Percentiles rank a stretch among this genome's conserved stretches.
phyloP scores from a whole-genome alignment of 148 eudicot species.

The Chenopodium album region DNA sequence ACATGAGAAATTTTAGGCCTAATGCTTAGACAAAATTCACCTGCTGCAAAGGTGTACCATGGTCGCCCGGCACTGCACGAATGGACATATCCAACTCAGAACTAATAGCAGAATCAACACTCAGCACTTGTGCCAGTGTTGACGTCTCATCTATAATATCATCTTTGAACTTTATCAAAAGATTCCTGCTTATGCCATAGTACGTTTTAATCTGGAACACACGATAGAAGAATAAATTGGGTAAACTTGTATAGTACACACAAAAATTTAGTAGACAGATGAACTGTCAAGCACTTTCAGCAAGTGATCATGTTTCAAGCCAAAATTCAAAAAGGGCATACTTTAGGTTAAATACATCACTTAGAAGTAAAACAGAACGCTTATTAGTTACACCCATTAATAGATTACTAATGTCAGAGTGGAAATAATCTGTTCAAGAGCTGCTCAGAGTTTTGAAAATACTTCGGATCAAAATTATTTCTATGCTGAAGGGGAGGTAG shows the following conservation, averaged over 20 bases:
- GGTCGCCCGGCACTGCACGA: constrained; percentile 86
- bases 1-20: not conserved
- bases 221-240: constrained; percentile 9
- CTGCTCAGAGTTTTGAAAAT: not conserved
- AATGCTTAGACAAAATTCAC: constrained; percentile 33
- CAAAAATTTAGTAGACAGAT: not conserved
- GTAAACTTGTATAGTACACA: not conserved
- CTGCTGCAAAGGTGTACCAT: constrained; percentile 91
- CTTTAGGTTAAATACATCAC: not conserved
- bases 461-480: not conserved
- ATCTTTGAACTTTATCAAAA: constrained; percentile 85
- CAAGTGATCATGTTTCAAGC: not conserved
- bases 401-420: not conserved
- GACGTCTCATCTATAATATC: constrained; percentile 91
- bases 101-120: constrained; percentile 75
- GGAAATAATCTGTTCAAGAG: not conserved
- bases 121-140: constrained; percentile 75
- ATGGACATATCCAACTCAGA: constrained; percentile 88
- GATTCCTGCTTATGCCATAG: constrained; percentile 83
- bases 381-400: not conserved
- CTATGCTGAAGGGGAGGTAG: not conserved
- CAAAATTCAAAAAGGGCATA: not conserved
- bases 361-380: not conserved
- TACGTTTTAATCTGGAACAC: constrained; percentile 69
- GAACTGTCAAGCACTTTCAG: not conserved